A percentile compares a stretch with the other conserved stretches of the same genome.
These are phyloP conservation scores for Aspergillus fischeri DNA, from an alignment of 2,329 filamentous ascomycete genomes.

Conservation along the genomic window DNA sequence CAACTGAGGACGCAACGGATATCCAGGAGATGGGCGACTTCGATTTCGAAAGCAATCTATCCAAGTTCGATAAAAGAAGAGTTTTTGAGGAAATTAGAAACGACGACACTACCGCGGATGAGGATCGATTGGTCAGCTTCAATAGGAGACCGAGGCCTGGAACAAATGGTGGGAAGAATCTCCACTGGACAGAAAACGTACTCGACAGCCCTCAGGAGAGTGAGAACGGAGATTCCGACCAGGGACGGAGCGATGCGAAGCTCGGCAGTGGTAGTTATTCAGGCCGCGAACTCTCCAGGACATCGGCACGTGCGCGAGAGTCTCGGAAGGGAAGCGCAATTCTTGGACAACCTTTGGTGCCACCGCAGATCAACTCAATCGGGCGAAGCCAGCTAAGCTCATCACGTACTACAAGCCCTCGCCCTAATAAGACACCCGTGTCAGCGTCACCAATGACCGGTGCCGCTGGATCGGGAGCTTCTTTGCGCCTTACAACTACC, in stretches of 20 bases:
- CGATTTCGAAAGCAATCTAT: constrained; percentile 83
- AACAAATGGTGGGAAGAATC: constrained; percentile 77
- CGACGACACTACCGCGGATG: constrained; percentile 83
- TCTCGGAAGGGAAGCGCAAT: constrained; percentile 44
- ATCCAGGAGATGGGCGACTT: constrained; percentile 92
- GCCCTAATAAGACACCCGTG: constrained; percentile 35
- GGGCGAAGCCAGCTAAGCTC: constrained; percentile 32
- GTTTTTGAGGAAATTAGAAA: constrained; percentile 90
- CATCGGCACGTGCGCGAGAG: constrained; percentile 30
- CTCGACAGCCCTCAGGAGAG: constrained; percentile 69
- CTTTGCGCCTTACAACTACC: constrained; percentile 52
- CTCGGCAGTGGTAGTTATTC: constrained; percentile 46
- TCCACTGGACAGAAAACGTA: constrained; percentile 89
- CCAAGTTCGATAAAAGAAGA: constrained; percentile 89
- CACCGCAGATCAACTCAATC: constrained; percentile 30
- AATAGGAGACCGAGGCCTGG: constrained; percentile 66
- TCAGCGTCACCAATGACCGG: constrained; percentile 43
- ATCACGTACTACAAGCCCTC: constrained; percentile 38
- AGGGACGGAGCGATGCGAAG: constrained; percentile 38
- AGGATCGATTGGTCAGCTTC: constrained; percentile 84
- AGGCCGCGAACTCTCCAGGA: constrained; percentile 38
- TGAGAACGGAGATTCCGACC: constrained; percentile 62
- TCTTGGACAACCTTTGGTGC: constrained; percentile 34
- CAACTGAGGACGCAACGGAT: constrained; percentile 92
- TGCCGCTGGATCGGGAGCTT: constrained; percentile 33